Conservation (phyloP, 305 asterid genomes). For the Fraxinus dipetala region DNA sequence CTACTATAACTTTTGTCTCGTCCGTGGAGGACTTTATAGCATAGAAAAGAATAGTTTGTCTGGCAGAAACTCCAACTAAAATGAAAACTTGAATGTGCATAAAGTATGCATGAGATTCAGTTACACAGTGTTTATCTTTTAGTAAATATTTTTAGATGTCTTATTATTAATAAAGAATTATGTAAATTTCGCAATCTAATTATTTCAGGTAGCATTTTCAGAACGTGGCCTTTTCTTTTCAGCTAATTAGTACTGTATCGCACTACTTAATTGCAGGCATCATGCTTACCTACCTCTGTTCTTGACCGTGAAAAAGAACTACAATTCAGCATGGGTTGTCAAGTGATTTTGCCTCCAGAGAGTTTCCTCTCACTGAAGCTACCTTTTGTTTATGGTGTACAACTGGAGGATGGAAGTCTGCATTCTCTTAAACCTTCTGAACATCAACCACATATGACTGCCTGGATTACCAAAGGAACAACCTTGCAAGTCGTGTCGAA, state of each 20-base stretch:
- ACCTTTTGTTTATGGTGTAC: slow-evolving; percentile 81
- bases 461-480: slow-evolving; percentile 70
- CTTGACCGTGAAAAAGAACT: slow-evolving; percentile 69
- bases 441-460: slow-evolving; percentile 78
- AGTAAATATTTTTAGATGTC: slow-evolving; percentile 4
- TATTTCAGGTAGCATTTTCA: not conserved
- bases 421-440: slow-evolving; percentile 75
- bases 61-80: not conserved
- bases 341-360: slow-evolving; percentile 81
- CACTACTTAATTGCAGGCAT: slow-evolving; percentile 43
- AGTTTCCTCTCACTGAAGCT: slow-evolving; percentile 88
- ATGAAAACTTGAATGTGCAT: not conserved
- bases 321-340: slow-evolving; percentile 80
- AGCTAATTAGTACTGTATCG: not conserved
- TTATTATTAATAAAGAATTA: not conserved
- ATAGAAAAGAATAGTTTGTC: not conserved
- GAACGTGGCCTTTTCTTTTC: not conserved
- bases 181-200: not conserved
- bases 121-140: not conserved
- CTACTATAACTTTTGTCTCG: not conserved
- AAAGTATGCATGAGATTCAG: slow-evolving; percentile 4
- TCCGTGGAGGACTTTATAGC: not conserved
- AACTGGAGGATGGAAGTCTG: slow-evolving; percentile 67
- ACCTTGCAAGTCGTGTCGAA: slow-evolving; percentile 60
- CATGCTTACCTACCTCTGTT: slow-evolving; percentile 71